Conservation (phyloP, 352 stramenopile genomes). For the Phytophthora pinifolia region DNA sequence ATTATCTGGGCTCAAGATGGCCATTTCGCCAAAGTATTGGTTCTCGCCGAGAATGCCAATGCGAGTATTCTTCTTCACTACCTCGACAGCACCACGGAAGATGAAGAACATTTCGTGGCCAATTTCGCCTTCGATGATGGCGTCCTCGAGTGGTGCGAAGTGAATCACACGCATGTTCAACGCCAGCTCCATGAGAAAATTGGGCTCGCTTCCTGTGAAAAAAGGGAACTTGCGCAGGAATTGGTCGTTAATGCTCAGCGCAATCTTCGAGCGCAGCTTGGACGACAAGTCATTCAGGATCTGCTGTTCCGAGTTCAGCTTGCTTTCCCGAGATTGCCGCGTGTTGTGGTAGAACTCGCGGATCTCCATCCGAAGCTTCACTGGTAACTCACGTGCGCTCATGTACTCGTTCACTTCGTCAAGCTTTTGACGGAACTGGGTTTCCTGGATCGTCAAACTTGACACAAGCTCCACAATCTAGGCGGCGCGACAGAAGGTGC, state of each 20-base stretch:
- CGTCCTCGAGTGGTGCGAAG: conserved; percentile 49
- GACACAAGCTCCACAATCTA: conserved; percentile 75
- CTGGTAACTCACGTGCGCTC: conserved; percentile 62
- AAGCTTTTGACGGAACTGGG: conserved; percentile 64
- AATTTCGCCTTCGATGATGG: conserved; percentile 68
- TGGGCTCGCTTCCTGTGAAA: conserved; percentile 69
- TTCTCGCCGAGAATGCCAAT: conserved; percentile 67
- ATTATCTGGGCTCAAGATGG: conserved; percentile 65
- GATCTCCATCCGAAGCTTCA: conserved; percentile 71
- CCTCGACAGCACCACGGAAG: conserved; percentile 63
- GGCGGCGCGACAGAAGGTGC: background rate
- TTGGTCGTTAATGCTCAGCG: conserved; percentile 74
- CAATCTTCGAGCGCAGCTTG: conserved; percentile 76
- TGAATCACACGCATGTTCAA: conserved; percentile 80
- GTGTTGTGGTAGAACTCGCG: conserved; percentile 81
- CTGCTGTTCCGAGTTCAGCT: conserved; percentile 58
- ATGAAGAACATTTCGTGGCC: conserved; percentile 74
- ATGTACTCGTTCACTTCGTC: conserved; percentile 86
- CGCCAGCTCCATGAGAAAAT: conserved; percentile 78
- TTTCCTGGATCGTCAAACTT: conserved; percentile 66
- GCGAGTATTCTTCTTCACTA: conserved; percentile 46
- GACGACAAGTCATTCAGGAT: conserved; percentile 69
- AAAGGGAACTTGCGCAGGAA: conserved; percentile 80
- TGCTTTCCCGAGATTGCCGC: conserved; percentile 61
- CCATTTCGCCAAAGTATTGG: conserved; percentile 82